A percentile compares a stretch with the other conserved stretches of the same genome.
Conservation (phyloP, 106 monocot species). For the Apostasia shenzhenica region DNA sequence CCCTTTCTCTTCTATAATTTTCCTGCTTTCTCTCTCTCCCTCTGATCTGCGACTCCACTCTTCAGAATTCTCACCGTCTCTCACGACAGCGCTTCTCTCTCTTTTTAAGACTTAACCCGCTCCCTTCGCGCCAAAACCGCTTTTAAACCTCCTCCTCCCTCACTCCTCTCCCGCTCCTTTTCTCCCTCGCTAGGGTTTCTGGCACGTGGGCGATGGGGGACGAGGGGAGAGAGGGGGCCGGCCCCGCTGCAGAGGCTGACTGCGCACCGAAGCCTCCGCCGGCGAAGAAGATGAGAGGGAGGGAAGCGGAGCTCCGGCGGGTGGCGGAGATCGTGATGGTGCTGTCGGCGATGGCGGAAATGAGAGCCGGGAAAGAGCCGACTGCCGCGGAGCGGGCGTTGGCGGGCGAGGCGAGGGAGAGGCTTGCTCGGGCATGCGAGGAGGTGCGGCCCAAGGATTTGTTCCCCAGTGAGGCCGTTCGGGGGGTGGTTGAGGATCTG, state of each 20-base stretch:
- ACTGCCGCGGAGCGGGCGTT: slow-evolving; percentile 55
- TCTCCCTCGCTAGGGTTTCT: slow-evolving; percentile 12
- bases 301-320: slow-evolving; percentile 39
- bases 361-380: slow-evolving; percentile 66
- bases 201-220: neutral
- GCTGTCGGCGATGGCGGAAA: slow-evolving; percentile 70
- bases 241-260: slow-evolving; percentile 5
- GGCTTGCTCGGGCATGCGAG: slow-evolving; percentile 43
- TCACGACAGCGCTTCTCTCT: slow-evolving; percentile 6
- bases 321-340: slow-evolving; percentile 97
- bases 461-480: slow-evolving; percentile 76
- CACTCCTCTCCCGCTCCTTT: slow-evolving; percentile 1
- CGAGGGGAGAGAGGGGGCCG: slow-evolving; percentile 5
- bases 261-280: slow-evolving; percentile 5
- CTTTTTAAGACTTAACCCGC: neutral
- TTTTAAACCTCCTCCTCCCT: slow-evolving; percentile 5
- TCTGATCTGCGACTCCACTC: slow-evolving; percentile 10
- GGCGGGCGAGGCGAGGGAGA: slow-evolving; percentile 65
- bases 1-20: slow-evolving; percentile 8
- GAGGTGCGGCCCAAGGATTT: slow-evolving; percentile 61
- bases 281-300: slow-evolving; percentile 25
- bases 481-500: slow-evolving; percentile 71
- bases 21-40: slow-evolving; percentile 4
- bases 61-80: slow-evolving; percentile 13
- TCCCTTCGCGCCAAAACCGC: slow-evolving; percentile 13